Conservation (phyloP, 495 filamentous ascomycete species). For the Podospora appendiculata region DNA sequence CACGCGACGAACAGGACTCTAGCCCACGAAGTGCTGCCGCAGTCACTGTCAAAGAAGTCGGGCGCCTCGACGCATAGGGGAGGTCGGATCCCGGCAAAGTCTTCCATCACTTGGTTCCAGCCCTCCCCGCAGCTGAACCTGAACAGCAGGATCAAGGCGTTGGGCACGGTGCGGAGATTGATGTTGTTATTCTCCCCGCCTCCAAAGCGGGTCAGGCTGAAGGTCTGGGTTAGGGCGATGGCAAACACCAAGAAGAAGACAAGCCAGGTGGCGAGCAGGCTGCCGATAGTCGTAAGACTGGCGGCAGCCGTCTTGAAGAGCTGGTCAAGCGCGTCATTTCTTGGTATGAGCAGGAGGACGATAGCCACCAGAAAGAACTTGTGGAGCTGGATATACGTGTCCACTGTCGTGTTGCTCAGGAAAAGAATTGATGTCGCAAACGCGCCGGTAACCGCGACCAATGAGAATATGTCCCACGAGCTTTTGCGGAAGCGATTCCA, state of each 20-base stretch:
- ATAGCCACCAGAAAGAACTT: conserved; percentile 92
- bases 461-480: conserved; percentile 90
- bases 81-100: conserved; percentile 69
- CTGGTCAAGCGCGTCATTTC: conserved; percentile 96
- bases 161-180: conserved; percentile 90
- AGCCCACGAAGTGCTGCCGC: conserved; percentile 83
- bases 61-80: conserved; percentile 65
- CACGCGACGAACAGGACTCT: conserved; percentile 84
- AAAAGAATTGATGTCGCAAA: conserved; percentile 68
- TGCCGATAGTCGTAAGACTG: conserved; percentile 81
- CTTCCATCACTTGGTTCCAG: conserved; percentile 96
- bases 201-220: conserved; percentile 89
- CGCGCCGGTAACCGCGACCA: conserved; percentile 78
- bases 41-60: conserved; percentile 80
- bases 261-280: conserved; percentile 93
- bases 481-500: conserved; percentile 91
- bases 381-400: conserved; percentile 69
- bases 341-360: conserved; percentile 84
- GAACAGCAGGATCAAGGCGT: conserved; percentile 89
- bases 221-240: conserved; percentile 92
- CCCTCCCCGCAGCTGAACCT: conserved; percentile 87
- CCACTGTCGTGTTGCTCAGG: conserved; percentile 43
- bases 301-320: conserved; percentile 99
- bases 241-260: conserved; percentile 94
- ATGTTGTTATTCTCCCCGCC: conserved; percentile 65